phyloP scores from a whole-genome alignment of 2,329 filamentous ascomycete species.

The Rutstroemia sydowiana region DNA sequence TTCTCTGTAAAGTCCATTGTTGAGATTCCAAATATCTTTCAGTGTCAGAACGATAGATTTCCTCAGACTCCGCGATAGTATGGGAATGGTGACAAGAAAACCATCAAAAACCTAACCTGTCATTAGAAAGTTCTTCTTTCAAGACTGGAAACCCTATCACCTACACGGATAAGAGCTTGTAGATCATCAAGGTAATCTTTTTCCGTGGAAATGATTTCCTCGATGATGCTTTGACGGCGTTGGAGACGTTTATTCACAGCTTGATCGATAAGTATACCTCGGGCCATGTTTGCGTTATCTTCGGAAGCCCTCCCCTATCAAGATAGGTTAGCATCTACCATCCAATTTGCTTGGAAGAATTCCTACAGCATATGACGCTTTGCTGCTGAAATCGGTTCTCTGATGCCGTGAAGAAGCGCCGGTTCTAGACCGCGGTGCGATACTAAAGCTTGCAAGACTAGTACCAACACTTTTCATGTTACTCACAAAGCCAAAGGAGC shows the following conservation, averaged over 20 bases:
- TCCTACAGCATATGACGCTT: constrained; percentile 47
- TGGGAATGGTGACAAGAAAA: constrained; percentile 63
- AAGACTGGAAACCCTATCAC: constrained; percentile 39
- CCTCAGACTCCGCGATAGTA: constrained; percentile 55
- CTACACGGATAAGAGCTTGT: constrained; percentile 77
- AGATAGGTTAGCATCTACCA: background rate
- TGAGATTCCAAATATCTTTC: constrained; percentile 71
- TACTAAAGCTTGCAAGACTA: constrained; percentile 67
- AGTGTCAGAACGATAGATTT: constrained; percentile 73
- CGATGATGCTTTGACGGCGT: constrained; percentile 70
- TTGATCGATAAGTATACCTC: constrained; percentile 49
- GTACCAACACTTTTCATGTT: constrained; percentile 74
- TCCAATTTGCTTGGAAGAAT: background rate
- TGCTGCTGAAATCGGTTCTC: constrained; percentile 55
- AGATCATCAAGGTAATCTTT: constrained; percentile 83
- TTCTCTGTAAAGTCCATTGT: constrained; percentile 72
- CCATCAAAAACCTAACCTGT: constrained; percentile 60
- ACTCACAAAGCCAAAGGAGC: constrained; percentile 74
- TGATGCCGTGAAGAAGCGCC: constrained; percentile 47
- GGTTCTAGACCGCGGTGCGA: constrained; percentile 53
- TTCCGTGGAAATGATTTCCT: constrained; percentile 81
- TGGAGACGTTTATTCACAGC: constrained; percentile 63
- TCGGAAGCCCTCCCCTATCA: constrained; percentile 48
- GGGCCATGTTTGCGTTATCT: constrained; percentile 55
- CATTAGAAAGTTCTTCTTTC: constrained; percentile 62